A percentile compares a stretch with the other conserved stretches of the same genome.
Evolutionary conservation across 169 alveolate species (phyloP).

Genomic region (Perkinsus chesapeaki): DNA sequence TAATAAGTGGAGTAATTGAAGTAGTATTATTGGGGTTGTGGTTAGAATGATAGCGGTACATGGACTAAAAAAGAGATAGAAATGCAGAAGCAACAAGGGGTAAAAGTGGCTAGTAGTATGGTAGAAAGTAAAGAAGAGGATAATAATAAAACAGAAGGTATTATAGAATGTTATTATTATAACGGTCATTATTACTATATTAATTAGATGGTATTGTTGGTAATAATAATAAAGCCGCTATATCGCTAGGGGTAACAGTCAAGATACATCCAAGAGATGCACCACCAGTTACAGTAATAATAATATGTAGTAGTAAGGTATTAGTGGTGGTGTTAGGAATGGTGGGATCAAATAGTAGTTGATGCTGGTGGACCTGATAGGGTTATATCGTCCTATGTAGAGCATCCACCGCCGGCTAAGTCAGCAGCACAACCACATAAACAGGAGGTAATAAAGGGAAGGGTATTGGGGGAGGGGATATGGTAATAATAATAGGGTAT

Average conservation of each 20-base stretch:
- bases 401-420: not conserved
- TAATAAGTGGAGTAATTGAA: not conserved
- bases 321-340: not conserved
- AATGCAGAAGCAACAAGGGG: not conserved
- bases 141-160: not conserved
- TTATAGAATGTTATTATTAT: not conserved
- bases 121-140: not conserved
- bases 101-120: not conserved
- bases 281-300: not conserved
- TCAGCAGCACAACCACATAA: not conserved
- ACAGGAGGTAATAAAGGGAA: not conserved
- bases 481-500: too few species aligned
- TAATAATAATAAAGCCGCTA: not conserved
- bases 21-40: not conserved
- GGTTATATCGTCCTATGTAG: not conserved
- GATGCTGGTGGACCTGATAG: not conserved
- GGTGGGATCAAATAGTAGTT: not conserved
- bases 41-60: not conserved
- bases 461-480: too few species aligned
- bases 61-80: not conserved
- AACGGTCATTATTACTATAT: not conserved
- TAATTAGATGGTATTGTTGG: not conserved
- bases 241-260: not conserved
- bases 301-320: not conserved
- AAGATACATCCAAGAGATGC: not conserved